Conservation (phyloP, 345 rosid genomes). For the Cardamine chenopodiifolia region DNA sequence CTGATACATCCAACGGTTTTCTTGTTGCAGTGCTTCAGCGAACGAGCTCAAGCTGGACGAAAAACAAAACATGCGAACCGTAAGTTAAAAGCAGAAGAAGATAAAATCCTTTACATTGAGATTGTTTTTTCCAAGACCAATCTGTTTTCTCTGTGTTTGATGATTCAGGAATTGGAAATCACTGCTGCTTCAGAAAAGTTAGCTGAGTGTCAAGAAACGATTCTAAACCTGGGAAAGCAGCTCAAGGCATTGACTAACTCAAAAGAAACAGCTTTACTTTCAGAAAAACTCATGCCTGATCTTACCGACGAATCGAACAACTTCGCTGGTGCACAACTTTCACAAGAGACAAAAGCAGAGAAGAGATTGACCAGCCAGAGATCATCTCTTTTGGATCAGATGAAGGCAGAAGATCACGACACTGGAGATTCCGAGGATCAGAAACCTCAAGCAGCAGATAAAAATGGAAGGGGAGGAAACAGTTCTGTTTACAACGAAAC, state of each 20-base stretch:
- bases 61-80: conserved; percentile 57
- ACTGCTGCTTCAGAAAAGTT: conserved; percentile 90
- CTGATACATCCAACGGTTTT: conserved; percentile 33
- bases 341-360: conserved; percentile 41
- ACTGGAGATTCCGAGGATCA: conserved; percentile 26
- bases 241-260: conserved; percentile 75
- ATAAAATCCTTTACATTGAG: conserved; percentile 16
- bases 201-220: conserved; percentile 93
- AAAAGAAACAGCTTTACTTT: conserved; percentile 53
- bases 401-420: conserved; percentile 77
- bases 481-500: conserved; percentile 39
- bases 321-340: conserved; percentile 30
- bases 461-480: conserved; percentile 33
- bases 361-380: conserved; percentile 53
- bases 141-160: conserved; percentile 16
- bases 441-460: conserved; percentile 32
- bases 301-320: conserved; percentile 34
- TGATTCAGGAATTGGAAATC: conserved; percentile 76
- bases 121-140: neutral
- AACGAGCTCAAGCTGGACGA: conserved; percentile 52
- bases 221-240: conserved; percentile 86
- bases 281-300: conserved; percentile 53
- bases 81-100: conserved; percentile 54
- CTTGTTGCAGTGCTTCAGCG: conserved; percentile 54
- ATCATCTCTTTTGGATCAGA: conserved; percentile 78